Conservation (phyloP, 2,329 filamentous ascomycete species). For the Venturia asperata region DNA sequence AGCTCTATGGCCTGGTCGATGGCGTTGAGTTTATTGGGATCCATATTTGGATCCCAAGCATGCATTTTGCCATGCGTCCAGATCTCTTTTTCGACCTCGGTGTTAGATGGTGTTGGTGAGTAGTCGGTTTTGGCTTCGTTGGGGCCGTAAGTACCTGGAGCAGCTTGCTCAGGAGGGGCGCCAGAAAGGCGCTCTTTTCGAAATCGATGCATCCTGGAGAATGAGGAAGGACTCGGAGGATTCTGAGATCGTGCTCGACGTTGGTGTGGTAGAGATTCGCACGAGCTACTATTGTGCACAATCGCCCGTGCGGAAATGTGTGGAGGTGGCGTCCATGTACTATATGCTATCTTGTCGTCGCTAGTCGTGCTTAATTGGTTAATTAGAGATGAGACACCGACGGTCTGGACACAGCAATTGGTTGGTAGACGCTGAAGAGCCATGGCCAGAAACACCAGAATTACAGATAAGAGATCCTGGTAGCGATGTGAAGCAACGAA, state of each 20-base stretch:
- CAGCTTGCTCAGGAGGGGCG: not conserved
- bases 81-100: not conserved
- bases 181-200: conserved; percentile 1
- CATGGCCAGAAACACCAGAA: not conserved
- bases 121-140: not conserved
- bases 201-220: conserved; percentile 8
- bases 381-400: conserved; percentile 4
- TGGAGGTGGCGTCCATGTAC: conserved; percentile 7
- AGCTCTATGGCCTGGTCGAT: conserved; percentile 20
- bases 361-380: conserved; percentile 3
- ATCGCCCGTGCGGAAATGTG: not conserved
- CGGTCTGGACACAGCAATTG: not conserved
- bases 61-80: conserved; percentile 10
- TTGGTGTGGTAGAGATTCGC: not conserved
- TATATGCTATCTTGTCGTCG: not conserved
- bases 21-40: conserved; percentile 20
- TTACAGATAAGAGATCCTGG: conserved; percentile 9
- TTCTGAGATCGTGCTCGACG: not conserved
- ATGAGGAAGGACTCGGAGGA: not conserved
- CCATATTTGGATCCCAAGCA: conserved; percentile 17
- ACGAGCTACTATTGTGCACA: conserved; percentile 3
- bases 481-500: not conserved
- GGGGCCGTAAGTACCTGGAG: not conserved
- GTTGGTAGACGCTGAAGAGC: not conserved
- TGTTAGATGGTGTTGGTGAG: not conserved